These are phyloP conservation scores for Aureobasidium sp. DNA, from an alignment of 2,329 filamentous ascomycete species.

Conservation along the genomic window DNA sequence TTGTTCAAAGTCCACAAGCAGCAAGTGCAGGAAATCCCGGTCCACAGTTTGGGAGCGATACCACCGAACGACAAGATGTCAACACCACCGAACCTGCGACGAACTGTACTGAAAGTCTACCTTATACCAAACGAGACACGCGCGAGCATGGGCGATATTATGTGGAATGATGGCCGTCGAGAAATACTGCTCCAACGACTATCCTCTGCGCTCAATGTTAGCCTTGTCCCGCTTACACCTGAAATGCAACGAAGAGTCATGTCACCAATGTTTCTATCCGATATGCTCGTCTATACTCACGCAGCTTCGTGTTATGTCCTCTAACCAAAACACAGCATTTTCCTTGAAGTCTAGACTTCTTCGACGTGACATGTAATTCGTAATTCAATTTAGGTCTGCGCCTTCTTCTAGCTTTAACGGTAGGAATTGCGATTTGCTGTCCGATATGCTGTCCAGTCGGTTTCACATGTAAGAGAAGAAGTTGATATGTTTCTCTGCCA, in stretches of 20 bases:
- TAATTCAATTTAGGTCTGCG: not conserved
- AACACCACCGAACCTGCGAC: not conserved
- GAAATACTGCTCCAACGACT: not conserved
- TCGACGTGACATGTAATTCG: not conserved
- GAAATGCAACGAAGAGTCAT: conserved; percentile 1
- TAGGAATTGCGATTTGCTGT: not conserved
- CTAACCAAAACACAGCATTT: not conserved
- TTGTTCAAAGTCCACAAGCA: not conserved
- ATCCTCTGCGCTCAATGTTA: not conserved
- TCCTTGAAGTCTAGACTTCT: not conserved
- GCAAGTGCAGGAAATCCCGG: not conserved
- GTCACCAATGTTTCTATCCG: not conserved
- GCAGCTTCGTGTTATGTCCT: not conserved
- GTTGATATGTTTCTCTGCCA: too few relatives aligned
- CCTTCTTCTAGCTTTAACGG: not conserved
- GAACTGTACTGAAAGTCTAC: not conserved
- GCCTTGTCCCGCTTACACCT: not conserved
- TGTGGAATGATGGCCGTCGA: not conserved
- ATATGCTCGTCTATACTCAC: not conserved
- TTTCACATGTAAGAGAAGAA: too few relatives aligned
- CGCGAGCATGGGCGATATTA: not conserved
- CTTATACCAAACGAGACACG: not conserved
- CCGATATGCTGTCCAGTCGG: not conserved
- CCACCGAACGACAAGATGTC: not conserved
- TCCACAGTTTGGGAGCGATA: not conserved